Conservation (phyloP, 2,329 filamentous ascomycete genomes). For the Colletotrichum camelliae region DNA sequence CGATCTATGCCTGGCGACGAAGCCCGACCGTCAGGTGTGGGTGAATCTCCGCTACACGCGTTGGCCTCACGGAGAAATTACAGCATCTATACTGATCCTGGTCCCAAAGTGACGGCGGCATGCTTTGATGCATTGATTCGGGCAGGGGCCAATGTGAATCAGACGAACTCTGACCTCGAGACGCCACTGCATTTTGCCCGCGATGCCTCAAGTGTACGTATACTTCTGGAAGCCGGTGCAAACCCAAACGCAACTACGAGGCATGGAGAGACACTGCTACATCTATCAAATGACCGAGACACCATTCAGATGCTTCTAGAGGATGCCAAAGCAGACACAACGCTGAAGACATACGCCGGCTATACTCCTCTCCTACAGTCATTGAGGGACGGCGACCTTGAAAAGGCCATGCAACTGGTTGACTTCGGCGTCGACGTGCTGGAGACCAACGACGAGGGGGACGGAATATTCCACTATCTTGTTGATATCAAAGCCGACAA, state of each 20-base stretch:
- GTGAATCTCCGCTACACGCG: not conserved
- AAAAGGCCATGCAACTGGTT: not conserved
- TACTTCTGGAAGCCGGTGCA: constrained; percentile 28
- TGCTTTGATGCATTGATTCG: not conserved
- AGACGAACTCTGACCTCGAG: not conserved
- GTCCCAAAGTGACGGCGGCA: not conserved
- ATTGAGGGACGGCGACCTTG: not conserved
- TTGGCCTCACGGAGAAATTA: not conserved
- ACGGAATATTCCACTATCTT: constrained; percentile 23
- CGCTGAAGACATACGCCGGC: not conserved
- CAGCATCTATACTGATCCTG: not conserved
- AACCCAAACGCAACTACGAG: constrained; percentile 25
- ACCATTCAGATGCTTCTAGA: not conserved
- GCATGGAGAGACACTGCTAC: not conserved
- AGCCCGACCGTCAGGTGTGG: not conserved
- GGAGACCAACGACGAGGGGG: constrained; percentile 23
- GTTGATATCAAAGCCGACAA: not conserved
- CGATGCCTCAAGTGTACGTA: not conserved
- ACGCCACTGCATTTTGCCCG: not conserved
- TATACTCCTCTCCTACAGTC: not conserved
- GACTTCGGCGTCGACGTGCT: constrained; percentile 21
- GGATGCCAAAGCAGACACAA: not conserved
- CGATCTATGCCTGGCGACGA: not conserved
- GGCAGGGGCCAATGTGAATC: not conserved
- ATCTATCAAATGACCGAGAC: not conserved